Percentiles rank a stretch among this genome's conserved stretches.
These are phyloP conservation scores for Alloteropsis angusta DNA, from an alignment of 202 grass and related monocot species.

Conservation along the genomic window DNA sequence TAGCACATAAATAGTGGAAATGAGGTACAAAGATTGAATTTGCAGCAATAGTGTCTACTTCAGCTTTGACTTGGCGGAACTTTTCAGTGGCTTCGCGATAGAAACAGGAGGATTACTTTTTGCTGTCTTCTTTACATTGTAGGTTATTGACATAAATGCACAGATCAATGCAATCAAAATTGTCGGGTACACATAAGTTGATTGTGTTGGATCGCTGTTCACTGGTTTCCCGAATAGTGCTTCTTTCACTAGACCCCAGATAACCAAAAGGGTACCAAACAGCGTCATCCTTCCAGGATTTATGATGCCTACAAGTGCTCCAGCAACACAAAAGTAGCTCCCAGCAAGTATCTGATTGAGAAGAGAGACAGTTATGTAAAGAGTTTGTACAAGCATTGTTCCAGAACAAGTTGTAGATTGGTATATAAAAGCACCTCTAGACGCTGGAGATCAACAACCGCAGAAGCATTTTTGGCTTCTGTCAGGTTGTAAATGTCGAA, in stretches of 20 bases:
- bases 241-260: constrained; percentile 94
- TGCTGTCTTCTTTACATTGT: constrained; percentile 57
- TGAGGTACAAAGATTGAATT: constrained; percentile 7
- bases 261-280: constrained; percentile 77
- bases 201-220: constrained; percentile 41
- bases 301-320: constrained; percentile 69
- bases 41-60: constrained; percentile 53
- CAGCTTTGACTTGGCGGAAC: constrained; percentile 92
- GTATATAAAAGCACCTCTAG: constrained; percentile 50
- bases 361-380: constrained; percentile 15
- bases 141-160: constrained; percentile 76
- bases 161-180: constrained; percentile 65
- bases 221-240: constrained; percentile 57
- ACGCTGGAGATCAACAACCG: constrained; percentile 72
- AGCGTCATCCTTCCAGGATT: constrained; percentile 94
- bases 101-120: constrained; percentile 52
- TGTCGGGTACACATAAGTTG: constrained; percentile 82
- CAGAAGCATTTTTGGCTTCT: constrained; percentile 72
- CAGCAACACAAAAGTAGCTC: constrained; percentile 93
- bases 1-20: constrained; percentile 21
- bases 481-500: constrained; percentile 81
- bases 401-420: not conserved
- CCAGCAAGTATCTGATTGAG: constrained; percentile 72
- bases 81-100: constrained; percentile 74
- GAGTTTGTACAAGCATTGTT: not conserved